These are phyloP conservation scores for Neurospora sp. DNA, from an alignment of 495 filamentous ascomycete species.

Conservation along the genomic window DNA sequence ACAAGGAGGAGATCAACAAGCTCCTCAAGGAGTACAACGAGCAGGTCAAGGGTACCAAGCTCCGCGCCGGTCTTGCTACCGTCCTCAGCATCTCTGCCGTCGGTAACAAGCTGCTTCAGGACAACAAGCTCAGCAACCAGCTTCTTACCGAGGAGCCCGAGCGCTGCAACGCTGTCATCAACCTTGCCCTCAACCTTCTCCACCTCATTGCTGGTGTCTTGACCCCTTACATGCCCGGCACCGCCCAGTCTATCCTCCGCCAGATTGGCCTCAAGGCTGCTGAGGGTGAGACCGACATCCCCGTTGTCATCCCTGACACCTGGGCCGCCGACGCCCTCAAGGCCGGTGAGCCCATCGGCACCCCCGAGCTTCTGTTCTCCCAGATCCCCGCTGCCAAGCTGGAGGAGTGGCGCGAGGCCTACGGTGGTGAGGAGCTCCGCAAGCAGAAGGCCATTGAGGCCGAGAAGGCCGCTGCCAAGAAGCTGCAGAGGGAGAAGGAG, in stretches of 20 bases:
- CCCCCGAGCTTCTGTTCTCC: conserved; percentile 74
- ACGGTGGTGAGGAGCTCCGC: conserved; percentile 59
- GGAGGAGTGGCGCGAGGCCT: conserved; percentile 69
- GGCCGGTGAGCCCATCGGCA: conserved; percentile 71
- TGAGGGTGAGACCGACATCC: conserved; percentile 19
- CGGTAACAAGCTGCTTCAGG: conserved; percentile 80
- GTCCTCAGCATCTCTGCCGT: conserved; percentile 47
- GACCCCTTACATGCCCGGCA: conserved; percentile 77
- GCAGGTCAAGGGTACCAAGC: conserved; percentile 62
- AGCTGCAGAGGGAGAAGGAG: conserved; percentile 18
- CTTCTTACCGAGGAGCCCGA: conserved; percentile 59
- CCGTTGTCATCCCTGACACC: conserved; percentile 58
- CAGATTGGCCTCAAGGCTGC: conserved; percentile 48
- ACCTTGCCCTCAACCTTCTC: conserved; percentile 71
- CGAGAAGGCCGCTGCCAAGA: conserved; percentile 17
- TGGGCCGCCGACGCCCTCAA: conserved; percentile 55
- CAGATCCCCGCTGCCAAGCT: conserved; percentile 46
- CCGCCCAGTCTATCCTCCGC: conserved; percentile 59
- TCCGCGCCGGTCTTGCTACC: conserved; percentile 60
- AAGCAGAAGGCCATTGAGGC: conserved; percentile 21
- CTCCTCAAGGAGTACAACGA: conserved; percentile 59
- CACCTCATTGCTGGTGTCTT: conserved; percentile 68
- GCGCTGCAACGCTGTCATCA: conserved; percentile 65
- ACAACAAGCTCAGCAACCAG: conserved; percentile 53
- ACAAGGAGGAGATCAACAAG: conserved; percentile 51